A percentile compares a stretch with the other conserved stretches of the same genome.
These are phyloP conservation scores for Acer negundo DNA, from an alignment of 345 rosid genomes.

Conservation along the genomic window DNA sequence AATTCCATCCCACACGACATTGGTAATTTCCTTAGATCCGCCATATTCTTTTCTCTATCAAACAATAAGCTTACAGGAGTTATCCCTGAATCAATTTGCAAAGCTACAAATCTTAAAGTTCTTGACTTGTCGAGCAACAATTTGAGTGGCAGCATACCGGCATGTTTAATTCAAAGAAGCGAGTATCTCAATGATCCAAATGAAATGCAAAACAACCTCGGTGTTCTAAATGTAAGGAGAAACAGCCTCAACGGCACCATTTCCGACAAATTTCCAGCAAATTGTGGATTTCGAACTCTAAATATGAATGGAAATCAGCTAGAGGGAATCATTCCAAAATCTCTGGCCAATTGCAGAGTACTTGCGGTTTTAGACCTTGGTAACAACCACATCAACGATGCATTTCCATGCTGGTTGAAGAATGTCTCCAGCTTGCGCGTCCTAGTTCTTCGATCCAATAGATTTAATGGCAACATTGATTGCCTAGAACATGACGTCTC, in stretches of 20 bases:
- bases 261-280: conserved; percentile 11
- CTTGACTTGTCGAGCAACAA: conserved; percentile 48
- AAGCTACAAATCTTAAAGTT: neutral
- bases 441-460: conserved; percentile 37
- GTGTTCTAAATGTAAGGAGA: conserved; percentile 33
- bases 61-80: conserved; percentile 32
- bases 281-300: conserved; percentile 28
- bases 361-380: conserved; percentile 44
- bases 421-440: conserved; percentile 30
- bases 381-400: conserved; percentile 33
- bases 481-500: neutral
- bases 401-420: conserved; percentile 40
- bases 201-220: conserved; percentile 5
- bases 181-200: neutral
- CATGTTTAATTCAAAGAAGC: conserved; percentile 2
- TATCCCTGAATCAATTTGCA: conserved; percentile 44
- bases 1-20: conserved; percentile 23
- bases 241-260: conserved; percentile 25
- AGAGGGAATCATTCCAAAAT: conserved; percentile 33
- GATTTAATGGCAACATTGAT: conserved; percentile 15
- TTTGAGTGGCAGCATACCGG: conserved; percentile 35
- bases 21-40: conserved; percentile 8
- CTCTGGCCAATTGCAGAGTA: conserved; percentile 27
- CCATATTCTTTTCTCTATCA: conserved; percentile 36
- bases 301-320: conserved; percentile 35